A percentile compares a stretch with the other conserved stretches of the same genome.
phyloP scores from a whole-genome alignment of 2,329 filamentous ascomycete genomes.

The Emmonsiellopsis sp. region DNA sequence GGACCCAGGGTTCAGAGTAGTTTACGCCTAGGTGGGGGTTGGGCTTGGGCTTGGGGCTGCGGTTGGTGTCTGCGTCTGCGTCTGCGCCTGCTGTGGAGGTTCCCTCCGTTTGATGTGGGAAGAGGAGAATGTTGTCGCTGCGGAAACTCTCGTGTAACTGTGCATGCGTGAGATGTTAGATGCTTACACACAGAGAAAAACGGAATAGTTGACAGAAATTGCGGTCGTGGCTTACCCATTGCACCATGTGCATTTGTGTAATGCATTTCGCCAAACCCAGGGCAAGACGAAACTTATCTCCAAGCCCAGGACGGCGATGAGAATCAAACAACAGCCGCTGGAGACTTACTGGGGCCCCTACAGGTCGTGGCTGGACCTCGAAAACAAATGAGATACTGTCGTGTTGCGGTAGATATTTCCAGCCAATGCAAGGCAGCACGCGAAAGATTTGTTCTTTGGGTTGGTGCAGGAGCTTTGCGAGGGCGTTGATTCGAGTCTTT shows the following conservation, averaged over 20 bases:
- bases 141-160: slow-evolving; percentile 13
- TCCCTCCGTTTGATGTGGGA: background rate
- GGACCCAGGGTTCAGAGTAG: slow-evolving; percentile 6
- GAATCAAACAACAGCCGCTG: slow-evolving; percentile 1
- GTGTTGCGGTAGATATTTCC: slow-evolving; percentile 5
- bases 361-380: background rate
- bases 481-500: background rate
- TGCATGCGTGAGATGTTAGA: too few species aligned
- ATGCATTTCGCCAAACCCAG: slow-evolving; percentile 8
- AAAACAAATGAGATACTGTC: slow-evolving; percentile 8
- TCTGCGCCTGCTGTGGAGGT: background rate
- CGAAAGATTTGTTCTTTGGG: slow-evolving; percentile 9
- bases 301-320: background rate
- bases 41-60: too few species aligned
- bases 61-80: too few species aligned
- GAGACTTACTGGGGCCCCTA: slow-evolving; percentile 6
- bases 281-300: slow-evolving; percentile 7
- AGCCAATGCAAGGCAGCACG: slow-evolving; percentile 10
- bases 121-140: slow-evolving; percentile 14
- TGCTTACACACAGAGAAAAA: too few species aligned
- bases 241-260: slow-evolving; percentile 12
- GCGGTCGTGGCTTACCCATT: slow-evolving; percentile 5
- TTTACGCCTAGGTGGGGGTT: background rate
- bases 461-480: background rate
- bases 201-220: background rate